These are phyloP conservation scores for Fusarium papillatum DNA, from an alignment of 2,329 filamentous ascomycete genomes.

Conservation along the genomic window DNA sequence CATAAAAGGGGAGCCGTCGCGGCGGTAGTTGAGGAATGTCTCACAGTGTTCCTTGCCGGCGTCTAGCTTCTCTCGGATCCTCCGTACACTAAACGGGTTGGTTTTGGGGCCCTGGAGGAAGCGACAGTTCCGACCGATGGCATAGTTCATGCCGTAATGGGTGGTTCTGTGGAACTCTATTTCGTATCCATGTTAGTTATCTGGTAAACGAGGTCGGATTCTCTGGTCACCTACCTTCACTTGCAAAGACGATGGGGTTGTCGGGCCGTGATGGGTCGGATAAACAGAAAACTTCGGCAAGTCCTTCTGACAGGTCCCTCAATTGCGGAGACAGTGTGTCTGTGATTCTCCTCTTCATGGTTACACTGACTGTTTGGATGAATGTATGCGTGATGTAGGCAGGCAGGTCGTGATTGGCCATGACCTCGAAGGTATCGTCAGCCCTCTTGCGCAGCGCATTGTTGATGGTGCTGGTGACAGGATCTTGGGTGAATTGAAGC, in stretches of 20 bases:
- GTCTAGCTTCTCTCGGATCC: conserved; percentile 72
- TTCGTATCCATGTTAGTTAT: background rate
- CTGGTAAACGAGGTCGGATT: background rate
- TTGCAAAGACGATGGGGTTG: conserved; percentile 84
- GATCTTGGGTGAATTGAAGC: conserved; percentile 66
- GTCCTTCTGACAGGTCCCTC: conserved; percentile 77
- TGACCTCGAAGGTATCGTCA: conserved; percentile 72
- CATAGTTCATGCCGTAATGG: conserved; percentile 81
- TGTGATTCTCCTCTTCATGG: conserved; percentile 76
- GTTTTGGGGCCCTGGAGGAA: conserved; percentile 84
- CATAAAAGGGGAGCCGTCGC: conserved; percentile 84
- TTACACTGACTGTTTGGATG: conserved; percentile 77
- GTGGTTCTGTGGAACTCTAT: conserved; percentile 81
- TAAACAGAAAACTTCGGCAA: conserved; percentile 83
- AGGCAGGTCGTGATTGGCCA: conserved; percentile 78
- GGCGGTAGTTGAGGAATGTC: conserved; percentile 81
- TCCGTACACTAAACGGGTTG: conserved; percentile 70
- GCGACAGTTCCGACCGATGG: conserved; percentile 82
- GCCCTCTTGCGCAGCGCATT: conserved; percentile 72
- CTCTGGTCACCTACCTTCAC: conserved; percentile 67
- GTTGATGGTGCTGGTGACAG: conserved; percentile 68
- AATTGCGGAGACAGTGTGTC: conserved; percentile 75
- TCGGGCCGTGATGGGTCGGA: conserved; percentile 81
- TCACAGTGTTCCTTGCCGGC: conserved; percentile 80
- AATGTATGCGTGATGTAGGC: conserved; percentile 80